These are phyloP conservation scores for Leishmania arabica DNA, from an alignment of 208 protist species.

Conservation along the genomic window DNA sequence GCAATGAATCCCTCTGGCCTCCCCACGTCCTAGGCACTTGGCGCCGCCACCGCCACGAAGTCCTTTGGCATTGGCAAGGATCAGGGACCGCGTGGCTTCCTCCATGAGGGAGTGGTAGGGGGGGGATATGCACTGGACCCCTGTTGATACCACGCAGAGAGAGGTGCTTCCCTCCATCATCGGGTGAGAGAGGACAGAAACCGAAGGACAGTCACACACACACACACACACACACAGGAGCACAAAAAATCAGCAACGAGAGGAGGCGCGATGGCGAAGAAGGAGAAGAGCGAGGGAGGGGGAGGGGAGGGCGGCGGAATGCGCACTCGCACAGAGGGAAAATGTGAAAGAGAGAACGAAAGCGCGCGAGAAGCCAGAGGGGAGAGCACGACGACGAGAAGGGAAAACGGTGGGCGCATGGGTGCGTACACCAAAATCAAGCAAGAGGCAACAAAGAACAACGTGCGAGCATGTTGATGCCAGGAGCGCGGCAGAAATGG, in stretches of 20 bases:
- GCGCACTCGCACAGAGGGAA: too few species aligned
- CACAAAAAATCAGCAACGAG: background rate
- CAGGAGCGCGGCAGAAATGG: too few species aligned
- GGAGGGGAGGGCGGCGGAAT: too few species aligned
- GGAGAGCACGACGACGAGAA: too few species aligned
- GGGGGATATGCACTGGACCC: too few species aligned
- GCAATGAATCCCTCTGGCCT: background rate
- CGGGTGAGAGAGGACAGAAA: too few species aligned
- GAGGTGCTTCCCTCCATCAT: background rate
- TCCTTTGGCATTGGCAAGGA: background rate
- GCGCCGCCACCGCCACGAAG: background rate
- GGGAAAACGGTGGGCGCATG: too few species aligned
- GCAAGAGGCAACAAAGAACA: background rate
- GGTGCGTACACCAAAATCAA: background rate
- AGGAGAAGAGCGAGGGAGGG: too few species aligned
- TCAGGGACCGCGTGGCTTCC: background rate
- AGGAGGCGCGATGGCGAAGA: too few species aligned
- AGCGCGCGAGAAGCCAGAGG: too few species aligned
- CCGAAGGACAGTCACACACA: background rate
- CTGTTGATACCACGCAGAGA: too few species aligned
- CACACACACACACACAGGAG: background rate
- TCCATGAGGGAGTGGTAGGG: background rate
- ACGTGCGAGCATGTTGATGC: background rate
- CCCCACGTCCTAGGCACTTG: background rate
- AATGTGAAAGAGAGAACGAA: too few species aligned